Evolutionary conservation across 192 early-diverging fungal species (phyloP), one percentile per base, ranked within the genome.

Genomic region (Spizellomyces sp.): DNA sequence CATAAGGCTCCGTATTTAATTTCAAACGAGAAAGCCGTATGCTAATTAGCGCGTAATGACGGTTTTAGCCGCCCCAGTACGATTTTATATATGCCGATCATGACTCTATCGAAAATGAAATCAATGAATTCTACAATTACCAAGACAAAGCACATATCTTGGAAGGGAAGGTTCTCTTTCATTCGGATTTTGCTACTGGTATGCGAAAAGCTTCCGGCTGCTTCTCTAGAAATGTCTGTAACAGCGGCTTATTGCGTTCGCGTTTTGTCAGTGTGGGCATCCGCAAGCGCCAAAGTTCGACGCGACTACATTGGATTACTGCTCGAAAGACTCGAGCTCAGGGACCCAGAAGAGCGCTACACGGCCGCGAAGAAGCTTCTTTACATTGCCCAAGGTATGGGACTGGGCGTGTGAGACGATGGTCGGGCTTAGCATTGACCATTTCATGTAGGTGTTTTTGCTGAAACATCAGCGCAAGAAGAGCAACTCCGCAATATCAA

Each of bases 301-400:
- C 58, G 61, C 46, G 58, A 69, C 5, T 85, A 82, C 69, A 71
- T 89, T 3, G 79, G 80, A 43, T 76, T 80, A 41, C 75, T 90
- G 8, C 66, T 91, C 19, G 81, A 93, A 59, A 70, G 78, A 41
- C 71, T 93, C 36, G 90, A 91, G 50, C 75, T 85, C 17, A 71
- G 78, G 5, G 79, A 79, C 58, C 68, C 83, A 17, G 63, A 74
- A 5, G 74, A 74, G 52, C 75, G 91, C 42, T 74, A 84, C 12
- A 75, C 62, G 5, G 81, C 90, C 8, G 83, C 84, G 1, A 81
- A 81, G 52, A 80, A 80, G 58, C 59, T 93, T 44, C 74, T 90
- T 9, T 91, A 89, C 58, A 84, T 91, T 69, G 74, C 89, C 1
- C 85, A 90, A 79, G 91, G 90, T 91, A 79, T 19, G 5, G 71